These are phyloP conservation scores for Arthrinium puccinioides DNA, from an alignment of 2,329 filamentous ascomycete genomes.

Conservation along the genomic window DNA sequence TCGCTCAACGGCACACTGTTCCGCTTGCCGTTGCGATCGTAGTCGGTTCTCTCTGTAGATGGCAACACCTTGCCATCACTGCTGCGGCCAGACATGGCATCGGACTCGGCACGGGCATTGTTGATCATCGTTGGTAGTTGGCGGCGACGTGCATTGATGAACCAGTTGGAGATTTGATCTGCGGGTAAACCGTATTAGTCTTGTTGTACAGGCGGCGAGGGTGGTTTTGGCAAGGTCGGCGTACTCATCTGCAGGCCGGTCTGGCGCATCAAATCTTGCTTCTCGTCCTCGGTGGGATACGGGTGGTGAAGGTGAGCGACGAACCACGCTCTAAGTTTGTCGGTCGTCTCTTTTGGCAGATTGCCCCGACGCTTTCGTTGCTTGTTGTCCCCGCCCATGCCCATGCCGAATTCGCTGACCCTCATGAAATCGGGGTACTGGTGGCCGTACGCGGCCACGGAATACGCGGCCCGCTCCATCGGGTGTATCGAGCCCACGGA, in stretches of 20 bases:
- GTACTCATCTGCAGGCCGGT: conserved; percentile 74
- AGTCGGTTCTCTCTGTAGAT: conserved; percentile 1
- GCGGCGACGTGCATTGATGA: conserved; percentile 68
- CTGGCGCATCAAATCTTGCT: conserved; percentile 68
- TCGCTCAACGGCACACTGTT: conserved; percentile 36
- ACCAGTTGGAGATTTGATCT: conserved; percentile 75
- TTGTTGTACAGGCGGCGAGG: no score
- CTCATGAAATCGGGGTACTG: conserved; percentile 36
- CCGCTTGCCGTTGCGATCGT: conserved; percentile 24
- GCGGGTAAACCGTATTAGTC: neutral
- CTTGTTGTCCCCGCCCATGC: conserved; percentile 36
- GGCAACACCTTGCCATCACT: conserved; percentile 18
- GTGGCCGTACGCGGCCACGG: conserved; percentile 29
- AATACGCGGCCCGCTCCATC: conserved; percentile 37
- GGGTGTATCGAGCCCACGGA: conserved; percentile 35
- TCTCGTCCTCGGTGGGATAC: conserved; percentile 84
- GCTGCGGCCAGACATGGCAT: conserved; percentile 33
- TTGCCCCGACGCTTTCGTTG: conserved; percentile 68
- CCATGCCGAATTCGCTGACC: conserved; percentile 31
- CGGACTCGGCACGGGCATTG: conserved; percentile 44
- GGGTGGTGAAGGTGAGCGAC: conserved; percentile 69
- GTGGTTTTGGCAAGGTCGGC: no score
- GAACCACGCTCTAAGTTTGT: conserved; percentile 76
- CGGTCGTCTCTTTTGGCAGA: conserved; percentile 82
- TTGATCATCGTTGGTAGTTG: conserved; percentile 55